These are phyloP conservation scores for Aureobasidium lini DNA, from an alignment of 2,329 filamentous ascomycete species.

Conservation along the genomic window DNA sequence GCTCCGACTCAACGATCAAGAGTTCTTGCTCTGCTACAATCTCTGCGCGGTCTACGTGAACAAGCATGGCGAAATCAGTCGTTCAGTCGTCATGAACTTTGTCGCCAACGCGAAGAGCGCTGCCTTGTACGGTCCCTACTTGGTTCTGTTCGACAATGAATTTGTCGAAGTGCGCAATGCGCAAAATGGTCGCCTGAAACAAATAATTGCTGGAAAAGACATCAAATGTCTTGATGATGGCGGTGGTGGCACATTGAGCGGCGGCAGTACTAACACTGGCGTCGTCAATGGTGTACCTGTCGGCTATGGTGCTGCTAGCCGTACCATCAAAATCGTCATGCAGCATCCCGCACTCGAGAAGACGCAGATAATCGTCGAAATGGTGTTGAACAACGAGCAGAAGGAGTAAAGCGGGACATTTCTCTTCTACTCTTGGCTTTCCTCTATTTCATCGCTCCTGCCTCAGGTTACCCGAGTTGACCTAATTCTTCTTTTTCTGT, in stretches of 20 bases:
- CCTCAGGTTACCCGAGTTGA: background rate
- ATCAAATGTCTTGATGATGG: conserved; percentile 88
- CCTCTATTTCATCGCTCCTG: background rate
- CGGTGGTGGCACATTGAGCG: conserved; percentile 48
- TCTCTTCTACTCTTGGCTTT: background rate
- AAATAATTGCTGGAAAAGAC: conserved; percentile 88
- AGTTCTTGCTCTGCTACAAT: conserved; percentile 85
- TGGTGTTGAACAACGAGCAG: conserved; percentile 79
- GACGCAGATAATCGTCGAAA: conserved; percentile 81
- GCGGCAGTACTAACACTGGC: conserved; percentile 38
- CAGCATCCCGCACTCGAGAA: conserved; percentile 81
- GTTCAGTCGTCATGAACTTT: conserved; percentile 96
- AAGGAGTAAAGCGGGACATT: conserved; percentile 22
- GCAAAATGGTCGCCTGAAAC: conserved; percentile 84
- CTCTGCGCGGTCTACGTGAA: conserved; percentile 97
- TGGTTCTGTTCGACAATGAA: conserved; percentile 89
- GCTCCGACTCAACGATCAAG: conserved; percentile 88
- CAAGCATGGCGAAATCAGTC: conserved; percentile 91
- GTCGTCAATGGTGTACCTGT: conserved; percentile 19
- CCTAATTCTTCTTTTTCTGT: background rate
- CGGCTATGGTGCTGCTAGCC: conserved; percentile 37
- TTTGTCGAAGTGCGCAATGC: conserved; percentile 97
- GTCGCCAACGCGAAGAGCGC: conserved; percentile 86
- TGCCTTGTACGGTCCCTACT: conserved; percentile 83
- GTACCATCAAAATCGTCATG: conserved; percentile 91